Conservation (phyloP, 805 yeast genomes). For the Starmera caribaea region DNA sequence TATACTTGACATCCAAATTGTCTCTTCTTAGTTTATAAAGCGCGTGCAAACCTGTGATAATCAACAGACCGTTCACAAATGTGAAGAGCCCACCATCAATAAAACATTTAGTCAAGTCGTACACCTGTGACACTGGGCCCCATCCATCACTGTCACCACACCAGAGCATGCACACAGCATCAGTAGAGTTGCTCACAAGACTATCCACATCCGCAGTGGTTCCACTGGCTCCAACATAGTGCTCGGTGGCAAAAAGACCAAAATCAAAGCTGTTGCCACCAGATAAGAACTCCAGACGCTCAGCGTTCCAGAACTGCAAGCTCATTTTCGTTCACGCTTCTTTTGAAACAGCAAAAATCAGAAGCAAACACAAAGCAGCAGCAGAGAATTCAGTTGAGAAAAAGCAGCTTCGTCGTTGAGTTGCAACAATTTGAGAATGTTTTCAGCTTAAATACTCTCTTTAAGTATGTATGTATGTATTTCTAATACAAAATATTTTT, state of each 20-base stretch:
- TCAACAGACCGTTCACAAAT: conserved; percentile 29
- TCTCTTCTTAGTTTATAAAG: conserved; percentile 17
- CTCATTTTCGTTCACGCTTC: background rate
- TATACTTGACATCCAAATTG: conserved; percentile 20
- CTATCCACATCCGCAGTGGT: background rate
- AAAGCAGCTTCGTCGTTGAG: too few relatives aligned
- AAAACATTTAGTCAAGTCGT: conserved; percentile 24
- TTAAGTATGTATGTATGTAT: too few relatives aligned
- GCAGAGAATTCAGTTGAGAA: too few relatives aligned
- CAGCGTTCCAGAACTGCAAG: conserved; percentile 1
- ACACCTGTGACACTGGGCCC: background rate
- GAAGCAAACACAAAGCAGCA: too few relatives aligned
- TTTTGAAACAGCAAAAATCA: too few relatives aligned
- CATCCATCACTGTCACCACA: too few relatives aligned
- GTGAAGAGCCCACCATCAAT: conserved; percentile 42
- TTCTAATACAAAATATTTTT: too few relatives aligned
- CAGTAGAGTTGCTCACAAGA: background rate
- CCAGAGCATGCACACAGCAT: background rate
- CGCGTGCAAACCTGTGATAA: conserved; percentile 32
- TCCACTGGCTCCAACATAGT: background rate
- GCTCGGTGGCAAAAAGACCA: background rate
- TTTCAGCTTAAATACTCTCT: too few relatives aligned
- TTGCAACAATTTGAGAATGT: too few relatives aligned
- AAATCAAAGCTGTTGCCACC: background rate
- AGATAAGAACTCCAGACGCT: background rate